Conservation (phyloP, 2,329 filamentous ascomycete species). For the Sphaceloma murrayae region DNA sequence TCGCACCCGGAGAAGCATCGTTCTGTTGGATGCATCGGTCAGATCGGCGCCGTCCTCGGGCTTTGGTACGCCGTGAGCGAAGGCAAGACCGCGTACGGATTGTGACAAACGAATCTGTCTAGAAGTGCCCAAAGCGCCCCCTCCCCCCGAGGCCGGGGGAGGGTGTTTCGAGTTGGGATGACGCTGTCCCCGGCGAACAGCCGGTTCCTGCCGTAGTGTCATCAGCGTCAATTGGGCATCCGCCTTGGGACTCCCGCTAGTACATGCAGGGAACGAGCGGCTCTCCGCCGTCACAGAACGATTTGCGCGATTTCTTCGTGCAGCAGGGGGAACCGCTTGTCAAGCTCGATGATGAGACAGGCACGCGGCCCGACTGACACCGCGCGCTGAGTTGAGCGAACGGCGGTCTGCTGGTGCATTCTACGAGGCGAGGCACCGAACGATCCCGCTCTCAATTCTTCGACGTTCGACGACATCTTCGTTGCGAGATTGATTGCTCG, state of each 20-base stretch:
- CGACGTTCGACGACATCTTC: constrained; percentile 12
- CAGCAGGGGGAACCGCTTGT: not conserved
- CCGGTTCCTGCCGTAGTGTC: constrained; percentile 9
- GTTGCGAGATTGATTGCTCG: constrained; percentile 2
- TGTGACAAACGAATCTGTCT: no score
- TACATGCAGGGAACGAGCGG: constrained; percentile 12
- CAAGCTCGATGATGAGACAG: not conserved
- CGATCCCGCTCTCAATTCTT: no score
- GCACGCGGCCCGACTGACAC: not conserved
- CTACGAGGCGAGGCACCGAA: not conserved
- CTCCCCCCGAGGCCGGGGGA: constrained; percentile 10
- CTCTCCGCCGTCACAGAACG: constrained; percentile 9
- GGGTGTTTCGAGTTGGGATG: constrained; percentile 1
- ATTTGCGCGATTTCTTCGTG: constrained; percentile 7
- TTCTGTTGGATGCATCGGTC: no score
- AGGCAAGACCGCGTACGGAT: no score
- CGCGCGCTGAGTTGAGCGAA: not conserved
- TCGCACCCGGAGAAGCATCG: no score
- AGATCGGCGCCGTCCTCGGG: constrained; percentile 1
- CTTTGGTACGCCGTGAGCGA: not conserved
- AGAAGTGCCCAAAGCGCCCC: no score
- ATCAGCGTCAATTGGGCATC: no score
- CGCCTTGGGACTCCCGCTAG: constrained; percentile 10
- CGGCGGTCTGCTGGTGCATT: not conserved
- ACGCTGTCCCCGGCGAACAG: constrained; percentile 7